phyloP scores from a whole-genome alignment of 768 basidiomycete species.

The Termitomyces sp. region DNA sequence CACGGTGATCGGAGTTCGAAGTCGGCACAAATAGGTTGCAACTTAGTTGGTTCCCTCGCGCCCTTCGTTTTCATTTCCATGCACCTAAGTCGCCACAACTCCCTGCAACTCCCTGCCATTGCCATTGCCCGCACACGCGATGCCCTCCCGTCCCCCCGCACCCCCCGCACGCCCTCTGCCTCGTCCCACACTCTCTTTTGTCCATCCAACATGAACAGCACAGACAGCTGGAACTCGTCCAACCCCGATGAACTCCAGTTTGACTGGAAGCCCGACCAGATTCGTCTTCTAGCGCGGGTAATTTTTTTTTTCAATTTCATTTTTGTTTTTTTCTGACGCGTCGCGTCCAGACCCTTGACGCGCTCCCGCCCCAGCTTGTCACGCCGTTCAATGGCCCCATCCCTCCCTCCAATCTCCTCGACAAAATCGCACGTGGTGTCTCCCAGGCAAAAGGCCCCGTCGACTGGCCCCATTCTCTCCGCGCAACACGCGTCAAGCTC shows the following conservation, averaged over 20 bases:
- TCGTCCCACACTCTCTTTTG: constrained; percentile 49
- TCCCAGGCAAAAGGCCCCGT: constrained; percentile 65
- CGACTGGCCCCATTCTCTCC: constrained; percentile 81
- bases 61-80: constrained; percentile 28
- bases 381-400: constrained; percentile 83
- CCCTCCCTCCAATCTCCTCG: constrained; percentile 80
- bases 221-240: constrained; percentile 83
- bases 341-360: constrained; percentile 66
- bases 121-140: constrained; percentile 48
- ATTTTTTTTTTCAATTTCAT: constrained; percentile 17
- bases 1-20: constrained; percentile 17
- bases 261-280: constrained; percentile 74
- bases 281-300: constrained; percentile 62
- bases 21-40: constrained; percentile 11
- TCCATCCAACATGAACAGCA: constrained; percentile 57
- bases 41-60: constrained; percentile 3
- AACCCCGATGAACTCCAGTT: constrained; percentile 60
- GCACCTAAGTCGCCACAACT: constrained; percentile 39
- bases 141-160: constrained; percentile 56
- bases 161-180: constrained; percentile 52
- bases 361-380: constrained; percentile 75
- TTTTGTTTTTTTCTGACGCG: constrained; percentile 9
- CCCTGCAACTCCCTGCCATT: constrained; percentile 25
- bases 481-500: constrained; percentile 77
- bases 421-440: constrained; percentile 80